Conservation (phyloP, 805 yeast genomes). For the Saturnispora sekii region DNA sequence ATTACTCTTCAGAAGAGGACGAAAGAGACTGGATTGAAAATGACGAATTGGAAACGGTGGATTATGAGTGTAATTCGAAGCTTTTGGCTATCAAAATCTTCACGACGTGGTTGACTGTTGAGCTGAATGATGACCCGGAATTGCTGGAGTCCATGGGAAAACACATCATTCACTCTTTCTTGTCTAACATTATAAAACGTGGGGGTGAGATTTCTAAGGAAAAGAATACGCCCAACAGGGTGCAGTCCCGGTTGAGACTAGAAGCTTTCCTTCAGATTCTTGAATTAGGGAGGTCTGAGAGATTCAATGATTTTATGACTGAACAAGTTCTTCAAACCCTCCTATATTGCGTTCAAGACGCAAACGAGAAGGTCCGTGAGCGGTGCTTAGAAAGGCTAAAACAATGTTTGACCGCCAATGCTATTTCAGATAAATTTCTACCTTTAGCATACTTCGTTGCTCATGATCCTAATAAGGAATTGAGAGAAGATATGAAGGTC, state of each 20-base stretch:
- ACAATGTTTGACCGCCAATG: conserved; percentile 38
- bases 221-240: conserved; percentile 49
- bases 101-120: conserved; percentile 41
- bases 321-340: conserved; percentile 44
- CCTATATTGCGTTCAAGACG: conserved; percentile 58
- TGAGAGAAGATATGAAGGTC: conserved; percentile 44
- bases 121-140: conserved; percentile 29
- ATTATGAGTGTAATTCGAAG: conserved; percentile 19
- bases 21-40: conserved; percentile 22
- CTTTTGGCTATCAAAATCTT: conserved; percentile 42
- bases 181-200: conserved; percentile 56
- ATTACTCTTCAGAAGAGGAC: conserved; percentile 30
- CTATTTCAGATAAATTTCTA: conserved; percentile 54
- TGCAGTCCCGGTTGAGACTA: conserved; percentile 53
- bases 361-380: conserved; percentile 44
- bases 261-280: conserved; percentile 58
- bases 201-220: conserved; percentile 65
- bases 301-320: conserved; percentile 42
- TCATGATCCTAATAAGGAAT: conserved; percentile 52
- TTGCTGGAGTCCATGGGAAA: conserved; percentile 37
- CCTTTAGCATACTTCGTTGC: conserved; percentile 67
- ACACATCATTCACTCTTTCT: conserved; percentile 52
- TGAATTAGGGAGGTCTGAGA: conserved; percentile 49
- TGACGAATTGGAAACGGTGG: conserved; percentile 14
- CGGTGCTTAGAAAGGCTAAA: conserved; percentile 42